Conservation (phyloP, 257 asterid species). For the Solanum bukasovii region DNA sequence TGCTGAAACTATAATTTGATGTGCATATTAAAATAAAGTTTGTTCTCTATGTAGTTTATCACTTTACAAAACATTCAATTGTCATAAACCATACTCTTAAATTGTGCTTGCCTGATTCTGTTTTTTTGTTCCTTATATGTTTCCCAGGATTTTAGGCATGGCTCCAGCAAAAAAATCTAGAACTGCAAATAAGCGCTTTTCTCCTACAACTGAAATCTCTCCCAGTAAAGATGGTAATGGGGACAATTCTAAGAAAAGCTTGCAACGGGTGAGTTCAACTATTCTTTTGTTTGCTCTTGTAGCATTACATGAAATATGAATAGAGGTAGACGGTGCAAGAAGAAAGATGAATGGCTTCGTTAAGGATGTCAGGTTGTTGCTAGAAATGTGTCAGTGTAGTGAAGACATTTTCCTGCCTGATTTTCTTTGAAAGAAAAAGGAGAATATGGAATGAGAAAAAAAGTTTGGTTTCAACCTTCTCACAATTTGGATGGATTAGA, state of each 20-base stretch:
- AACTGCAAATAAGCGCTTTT: conserved; percentile 42
- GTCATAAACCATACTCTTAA: not conserved
- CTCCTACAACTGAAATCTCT: conserved; percentile 41
- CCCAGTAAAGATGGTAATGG: conserved; percentile 52
- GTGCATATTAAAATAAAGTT: not conserved
- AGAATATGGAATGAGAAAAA: not conserved
- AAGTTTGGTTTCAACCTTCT: not conserved
- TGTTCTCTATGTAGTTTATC: not conserved
- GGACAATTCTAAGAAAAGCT: conserved; percentile 30
- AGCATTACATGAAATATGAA: not conserved
- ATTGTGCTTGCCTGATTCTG: not conserved
- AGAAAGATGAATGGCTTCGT: not conserved
- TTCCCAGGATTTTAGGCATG: conserved; percentile 28
- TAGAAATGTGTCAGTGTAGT: not conserved
- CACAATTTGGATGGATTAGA: not conserved
- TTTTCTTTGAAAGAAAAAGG: not conserved
- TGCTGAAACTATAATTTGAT: not conserved
- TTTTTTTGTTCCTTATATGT: not conserved
- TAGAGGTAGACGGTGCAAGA: not conserved
- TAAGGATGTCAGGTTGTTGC: not conserved
- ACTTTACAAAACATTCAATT: not conserved
- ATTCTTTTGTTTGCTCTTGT: not conserved
- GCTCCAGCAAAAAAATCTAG: conserved; percentile 60
- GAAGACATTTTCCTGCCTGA: not conserved
- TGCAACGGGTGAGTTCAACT: conserved; percentile 46